Conservation (phyloP, 2,329 filamentous ascomycete species). For the Pezicula carpinea region DNA sequence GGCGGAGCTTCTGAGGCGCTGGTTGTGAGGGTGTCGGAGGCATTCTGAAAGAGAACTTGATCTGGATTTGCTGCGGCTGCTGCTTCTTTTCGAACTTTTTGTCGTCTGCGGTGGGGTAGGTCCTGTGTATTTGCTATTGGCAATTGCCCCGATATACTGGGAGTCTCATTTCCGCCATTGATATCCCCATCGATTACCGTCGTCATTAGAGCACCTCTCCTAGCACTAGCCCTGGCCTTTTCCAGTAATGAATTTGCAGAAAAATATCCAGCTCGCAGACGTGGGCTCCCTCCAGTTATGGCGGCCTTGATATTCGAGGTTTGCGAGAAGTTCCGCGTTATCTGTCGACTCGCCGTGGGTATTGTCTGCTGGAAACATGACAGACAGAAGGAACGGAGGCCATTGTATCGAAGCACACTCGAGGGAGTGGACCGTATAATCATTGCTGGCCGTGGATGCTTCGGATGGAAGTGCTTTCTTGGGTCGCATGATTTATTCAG, state of each 20-base stretch:
- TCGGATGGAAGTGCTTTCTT: not conserved
- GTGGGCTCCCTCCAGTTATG: slow-evolving; percentile 12
- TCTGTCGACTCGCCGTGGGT: slow-evolving; percentile 6
- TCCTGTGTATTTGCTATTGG: slow-evolving; percentile 11
- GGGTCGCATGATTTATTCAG: not conserved
- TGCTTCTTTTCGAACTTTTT: slow-evolving; percentile 20
- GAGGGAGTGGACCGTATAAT: slow-evolving; percentile 24
- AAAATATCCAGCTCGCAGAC: slow-evolving; percentile 24
- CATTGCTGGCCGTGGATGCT: slow-evolving; percentile 19
- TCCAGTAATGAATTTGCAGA: slow-evolving; percentile 22
- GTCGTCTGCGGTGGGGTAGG: slow-evolving; percentile 28
- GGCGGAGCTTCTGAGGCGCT: slow-evolving; percentile 44
- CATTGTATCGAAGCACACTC: slow-evolving; percentile 20
- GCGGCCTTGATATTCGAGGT: slow-evolving; percentile 18
- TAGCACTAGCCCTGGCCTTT: slow-evolving; percentile 12
- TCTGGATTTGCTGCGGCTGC: slow-evolving; percentile 16
- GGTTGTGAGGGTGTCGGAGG: slow-evolving; percentile 51
- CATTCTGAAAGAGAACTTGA: slow-evolving; percentile 38
- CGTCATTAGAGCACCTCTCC: slow-evolving; percentile 17
- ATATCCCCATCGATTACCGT: slow-evolving; percentile 8
- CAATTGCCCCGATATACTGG: slow-evolving; percentile 5
- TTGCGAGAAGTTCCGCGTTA: slow-evolving; percentile 20
- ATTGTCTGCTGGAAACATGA: slow-evolving; percentile 16
- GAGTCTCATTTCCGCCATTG: slow-evolving; percentile 14
- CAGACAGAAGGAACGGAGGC: slow-evolving; percentile 19